phyloP scores from a whole-genome alignment of 495 filamentous ascomycete species.

The Penicillium taxi region DNA sequence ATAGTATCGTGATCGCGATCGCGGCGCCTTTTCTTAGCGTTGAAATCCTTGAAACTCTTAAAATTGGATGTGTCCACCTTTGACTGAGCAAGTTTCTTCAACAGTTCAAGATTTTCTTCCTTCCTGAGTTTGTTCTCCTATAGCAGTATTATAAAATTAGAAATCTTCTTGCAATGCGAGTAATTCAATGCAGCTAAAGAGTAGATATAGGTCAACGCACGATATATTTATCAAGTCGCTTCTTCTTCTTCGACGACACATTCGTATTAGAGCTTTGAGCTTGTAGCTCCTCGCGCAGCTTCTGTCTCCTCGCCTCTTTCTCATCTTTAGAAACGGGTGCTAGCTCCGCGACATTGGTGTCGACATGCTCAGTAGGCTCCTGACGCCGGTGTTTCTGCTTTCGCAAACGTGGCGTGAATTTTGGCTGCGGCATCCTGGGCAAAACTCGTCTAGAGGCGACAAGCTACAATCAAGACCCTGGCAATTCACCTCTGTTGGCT shows the following conservation, averaged over 20 bases:
- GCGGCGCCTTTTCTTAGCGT: slow-evolving; percentile 38
- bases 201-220: slow-evolving; percentile 28
- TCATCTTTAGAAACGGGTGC: slow-evolving; percentile 57
- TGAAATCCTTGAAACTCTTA: slow-evolving; percentile 65
- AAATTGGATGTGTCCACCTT: slow-evolving; percentile 78
- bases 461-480: slow-evolving; percentile 12
- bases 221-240: slow-evolving; percentile 94
- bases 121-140: slow-evolving; percentile 88
- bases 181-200: too few species aligned
- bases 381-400: slow-evolving; percentile 55
- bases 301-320: slow-evolving; percentile 58
- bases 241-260: slow-evolving; percentile 85
- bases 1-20: slow-evolving; percentile 7
- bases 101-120: slow-evolving; percentile 79
- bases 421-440: slow-evolving; percentile 52
- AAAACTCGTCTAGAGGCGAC: slow-evolving; percentile 9
- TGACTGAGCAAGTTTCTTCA: slow-evolving; percentile 68
- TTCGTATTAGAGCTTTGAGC: slow-evolving; percentile 56
- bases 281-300: slow-evolving; percentile 57
- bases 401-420: slow-evolving; percentile 70
- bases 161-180: too few species aligned
- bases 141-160: slow-evolving; percentile 14
- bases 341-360: slow-evolving; percentile 68
- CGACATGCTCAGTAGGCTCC: slow-evolving; percentile 36
- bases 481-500: slow-evolving; percentile 12